Evolutionary conservation across 1,139 yeast species (phyloP).

Genomic region (Meyerozyma athensensis): DNA sequence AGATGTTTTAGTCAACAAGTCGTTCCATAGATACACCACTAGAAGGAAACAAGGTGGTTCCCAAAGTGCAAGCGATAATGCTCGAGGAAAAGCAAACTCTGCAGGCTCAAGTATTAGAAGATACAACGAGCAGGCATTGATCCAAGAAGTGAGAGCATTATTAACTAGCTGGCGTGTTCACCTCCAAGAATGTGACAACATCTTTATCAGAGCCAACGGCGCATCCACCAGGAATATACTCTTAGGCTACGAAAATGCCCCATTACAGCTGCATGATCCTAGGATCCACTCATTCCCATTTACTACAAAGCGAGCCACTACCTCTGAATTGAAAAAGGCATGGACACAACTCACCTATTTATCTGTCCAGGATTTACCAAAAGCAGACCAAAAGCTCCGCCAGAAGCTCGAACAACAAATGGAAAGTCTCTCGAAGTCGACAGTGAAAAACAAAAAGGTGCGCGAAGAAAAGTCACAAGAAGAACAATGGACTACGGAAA

Average conservation of each 20-base stretch:
- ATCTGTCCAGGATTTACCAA: constrained; percentile 52
- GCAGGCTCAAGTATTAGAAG: constrained; percentile 92
- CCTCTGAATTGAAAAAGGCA: constrained; percentile 72
- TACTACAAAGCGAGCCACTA: constrained; percentile 85
- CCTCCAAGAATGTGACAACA: constrained; percentile 55
- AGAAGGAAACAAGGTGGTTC: constrained; percentile 98
- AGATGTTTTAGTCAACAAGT: constrained; percentile 66
- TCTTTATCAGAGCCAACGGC: constrained; percentile 86
- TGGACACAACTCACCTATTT: constrained; percentile 77
- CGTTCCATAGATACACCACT: constrained; percentile 92
- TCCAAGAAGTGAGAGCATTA: constrained; percentile 68
- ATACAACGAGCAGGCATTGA: constrained; percentile 80
- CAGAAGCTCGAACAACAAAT: constrained; percentile 20
- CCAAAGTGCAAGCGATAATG: constrained; percentile 87
- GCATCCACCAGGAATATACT: constrained; percentile 59
- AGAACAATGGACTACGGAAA: constrained; percentile 47
- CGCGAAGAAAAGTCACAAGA: constrained; percentile 17
- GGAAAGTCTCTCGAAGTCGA: constrained; percentile 16
- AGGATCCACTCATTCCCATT: constrained; percentile 75
- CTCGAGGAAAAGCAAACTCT: constrained; percentile 92
- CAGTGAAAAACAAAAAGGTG: constrained; percentile 7
- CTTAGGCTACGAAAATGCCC: constrained; percentile 61
- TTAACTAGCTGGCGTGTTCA: constrained; percentile 60
- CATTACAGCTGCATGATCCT: constrained; percentile 43
- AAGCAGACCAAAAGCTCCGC: constrained; percentile 29